Percentiles rank a stretch among this genome's conserved stretches.
Conservation (phyloP, 805 yeast genomes). For the Torulaspora delbrueckii region DNA sequence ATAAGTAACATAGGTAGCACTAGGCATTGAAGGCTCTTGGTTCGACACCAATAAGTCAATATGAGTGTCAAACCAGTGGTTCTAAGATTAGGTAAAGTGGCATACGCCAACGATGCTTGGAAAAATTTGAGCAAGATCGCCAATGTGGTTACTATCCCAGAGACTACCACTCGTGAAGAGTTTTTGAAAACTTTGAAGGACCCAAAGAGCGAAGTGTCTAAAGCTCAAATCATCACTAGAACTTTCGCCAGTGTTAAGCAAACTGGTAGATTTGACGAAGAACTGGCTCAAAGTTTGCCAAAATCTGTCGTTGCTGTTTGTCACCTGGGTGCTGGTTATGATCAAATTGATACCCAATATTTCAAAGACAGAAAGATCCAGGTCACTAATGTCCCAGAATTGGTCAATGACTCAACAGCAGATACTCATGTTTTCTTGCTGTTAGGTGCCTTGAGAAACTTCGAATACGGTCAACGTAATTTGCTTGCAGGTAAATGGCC, state of each 20-base stretch:
- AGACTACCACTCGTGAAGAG: constrained; percentile 37
- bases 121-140: constrained; percentile 43
- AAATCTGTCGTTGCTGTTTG: constrained; percentile 46
- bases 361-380: constrained; percentile 51
- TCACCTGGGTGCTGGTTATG: constrained; percentile 75
- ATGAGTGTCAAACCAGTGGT: constrained; percentile 48
- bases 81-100: constrained; percentile 57
- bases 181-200: constrained; percentile 33
- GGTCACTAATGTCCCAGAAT: constrained; percentile 60
- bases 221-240: constrained; percentile 41
- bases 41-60: background rate
- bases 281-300: constrained; percentile 53
- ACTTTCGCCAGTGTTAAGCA: constrained; percentile 47
- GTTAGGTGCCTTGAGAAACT: constrained; percentile 63
- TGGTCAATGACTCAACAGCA: constrained; percentile 70
- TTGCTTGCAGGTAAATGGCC: constrained; percentile 63
- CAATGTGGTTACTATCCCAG: constrained; percentile 44
- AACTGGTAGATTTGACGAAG: constrained; percentile 65
- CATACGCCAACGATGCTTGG: constrained; percentile 66
- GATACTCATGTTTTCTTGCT: constrained; percentile 61
- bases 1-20: background rate
- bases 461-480: constrained; percentile 52
- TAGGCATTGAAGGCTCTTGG: background rate
- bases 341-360: constrained; percentile 57
- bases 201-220: constrained; percentile 31